Conservation (phyloP, 768 basidiomycete species). For the Collybiopsis luxurians region DNA sequence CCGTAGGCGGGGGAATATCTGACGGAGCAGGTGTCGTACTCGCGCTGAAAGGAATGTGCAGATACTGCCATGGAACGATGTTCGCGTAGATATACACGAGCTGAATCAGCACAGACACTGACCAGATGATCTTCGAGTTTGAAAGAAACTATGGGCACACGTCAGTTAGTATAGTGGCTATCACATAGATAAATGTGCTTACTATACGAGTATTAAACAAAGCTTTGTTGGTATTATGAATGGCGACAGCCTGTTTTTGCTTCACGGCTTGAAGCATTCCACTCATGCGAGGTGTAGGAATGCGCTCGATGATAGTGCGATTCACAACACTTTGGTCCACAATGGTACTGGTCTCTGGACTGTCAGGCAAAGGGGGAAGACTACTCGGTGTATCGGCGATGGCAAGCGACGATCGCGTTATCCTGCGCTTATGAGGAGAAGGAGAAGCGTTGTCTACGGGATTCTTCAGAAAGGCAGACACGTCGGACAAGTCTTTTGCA, state of each 20-base stretch:
- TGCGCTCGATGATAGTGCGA: constrained; percentile 35
- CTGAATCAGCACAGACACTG: constrained; percentile 51
- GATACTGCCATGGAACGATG: constrained; percentile 55
- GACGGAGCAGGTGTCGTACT: background rate
- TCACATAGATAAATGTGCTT: constrained; percentile 13
- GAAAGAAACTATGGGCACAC: constrained; percentile 53
- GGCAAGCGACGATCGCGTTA: constrained; percentile 20
- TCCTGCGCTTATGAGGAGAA: constrained; percentile 3
- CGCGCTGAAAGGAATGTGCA: constrained; percentile 29
- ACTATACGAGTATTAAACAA: constrained; percentile 36
- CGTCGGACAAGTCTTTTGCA: constrained; percentile 44
- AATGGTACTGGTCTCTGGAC: constrained; percentile 24
- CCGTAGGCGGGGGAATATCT: background rate
- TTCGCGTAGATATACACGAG: constrained; percentile 48
- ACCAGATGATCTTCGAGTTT: constrained; percentile 62
- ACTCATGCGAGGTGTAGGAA: constrained; percentile 27
- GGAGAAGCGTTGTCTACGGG: constrained; percentile 25
- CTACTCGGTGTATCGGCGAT: constrained; percentile 32
- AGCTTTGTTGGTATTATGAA: constrained; percentile 33
- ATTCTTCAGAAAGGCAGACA: constrained; percentile 52
- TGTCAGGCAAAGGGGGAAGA: constrained; percentile 30
- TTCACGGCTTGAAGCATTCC: constrained; percentile 29
- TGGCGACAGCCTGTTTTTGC: constrained; percentile 29
- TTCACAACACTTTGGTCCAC: constrained; percentile 14
- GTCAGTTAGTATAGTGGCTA: constrained; percentile 8